These are phyloP conservation scores for Nosema granulosis DNA, from an alignment of 371 early-diverging fungal genomes.

Conservation along the genomic window DNA sequence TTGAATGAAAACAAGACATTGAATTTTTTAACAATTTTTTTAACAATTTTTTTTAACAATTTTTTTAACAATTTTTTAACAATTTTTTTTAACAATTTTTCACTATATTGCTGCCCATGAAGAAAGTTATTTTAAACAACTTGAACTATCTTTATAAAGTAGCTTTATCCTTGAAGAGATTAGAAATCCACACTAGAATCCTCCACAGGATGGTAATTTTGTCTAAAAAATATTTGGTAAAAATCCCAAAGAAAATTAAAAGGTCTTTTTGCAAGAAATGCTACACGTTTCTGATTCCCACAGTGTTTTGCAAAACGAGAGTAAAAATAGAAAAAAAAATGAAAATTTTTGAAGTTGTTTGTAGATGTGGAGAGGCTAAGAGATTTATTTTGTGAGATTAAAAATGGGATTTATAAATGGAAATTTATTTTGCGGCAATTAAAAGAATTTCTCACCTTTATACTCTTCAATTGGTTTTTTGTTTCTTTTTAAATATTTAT, in stretches of 20 bases:
- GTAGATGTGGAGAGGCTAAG: slow-evolving; percentile 13
- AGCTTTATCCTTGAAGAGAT: not conserved
- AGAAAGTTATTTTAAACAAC: not conserved
- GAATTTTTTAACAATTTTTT: too few relatives aligned
- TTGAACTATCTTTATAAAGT: not conserved
- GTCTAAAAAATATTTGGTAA: slow-evolving; percentile 9
- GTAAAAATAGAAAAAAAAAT: not conserved
- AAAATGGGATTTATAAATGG: not conserved
- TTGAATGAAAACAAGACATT: too few relatives aligned
- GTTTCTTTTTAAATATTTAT: not conserved
- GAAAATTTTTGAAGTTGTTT: not conserved
- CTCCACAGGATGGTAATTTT: not conserved
- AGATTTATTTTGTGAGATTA: not conserved
- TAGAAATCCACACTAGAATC: not conserved
- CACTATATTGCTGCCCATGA: not conserved
- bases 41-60: too few relatives aligned
- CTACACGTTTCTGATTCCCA: not conserved
- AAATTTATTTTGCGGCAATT: slow-evolving; percentile 1
- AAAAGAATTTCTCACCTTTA: not conserved
- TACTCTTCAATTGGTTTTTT: not conserved
- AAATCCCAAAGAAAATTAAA: slow-evolving; percentile 4
- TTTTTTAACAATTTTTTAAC: too few relatives aligned
- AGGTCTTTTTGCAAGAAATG: slow-evolving; percentile 23
- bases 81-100: not conserved
- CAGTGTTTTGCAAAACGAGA: not conserved